phyloP scores from a whole-genome alignment of 768 basidiomycete genomes.

The Russula compacta region DNA sequence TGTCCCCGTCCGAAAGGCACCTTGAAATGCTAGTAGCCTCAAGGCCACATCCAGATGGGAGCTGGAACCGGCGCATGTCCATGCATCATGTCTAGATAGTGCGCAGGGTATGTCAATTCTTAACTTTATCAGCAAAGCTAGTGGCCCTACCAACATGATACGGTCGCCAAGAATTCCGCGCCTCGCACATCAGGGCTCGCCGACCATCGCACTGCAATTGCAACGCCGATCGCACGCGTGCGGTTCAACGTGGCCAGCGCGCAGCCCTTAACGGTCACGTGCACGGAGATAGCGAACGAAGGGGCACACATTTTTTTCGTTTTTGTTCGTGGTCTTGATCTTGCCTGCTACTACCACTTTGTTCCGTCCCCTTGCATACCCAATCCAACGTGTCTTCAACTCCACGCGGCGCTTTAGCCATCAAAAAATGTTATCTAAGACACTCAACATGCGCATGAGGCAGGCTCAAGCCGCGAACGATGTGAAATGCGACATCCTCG shows the following conservation, averaged over 20 bases:
- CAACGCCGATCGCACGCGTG: not conserved
- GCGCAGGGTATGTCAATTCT: not conserved
- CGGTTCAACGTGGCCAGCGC: not conserved
- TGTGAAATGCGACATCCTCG: slow-evolving; percentile 12
- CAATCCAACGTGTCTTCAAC: slow-evolving; percentile 1
- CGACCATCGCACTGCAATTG: not conserved
- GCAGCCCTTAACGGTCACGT: not conserved
- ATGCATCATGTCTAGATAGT: too few relatives aligned
- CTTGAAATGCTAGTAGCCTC: not conserved
- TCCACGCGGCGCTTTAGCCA: not conserved
- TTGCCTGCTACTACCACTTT: not conserved
- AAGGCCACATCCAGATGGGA: not conserved
- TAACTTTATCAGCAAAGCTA: not conserved
- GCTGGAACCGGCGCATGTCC: too few relatives aligned
- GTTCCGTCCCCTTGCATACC: not conserved
- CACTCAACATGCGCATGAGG: slow-evolving; percentile 6
- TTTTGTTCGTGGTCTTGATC: too few relatives aligned
- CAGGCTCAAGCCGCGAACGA: slow-evolving; percentile 5
- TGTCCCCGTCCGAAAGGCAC: too few relatives aligned
- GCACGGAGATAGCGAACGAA: too few relatives aligned
- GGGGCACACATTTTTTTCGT: too few relatives aligned
- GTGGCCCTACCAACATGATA: too few relatives aligned
- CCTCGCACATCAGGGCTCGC: not conserved
- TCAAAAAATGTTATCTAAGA: not conserved
- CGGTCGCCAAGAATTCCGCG: not conserved